Evolutionary conservation across 345 rosid genomes (phyloP), one percentile per base, ranked within the genome.

Genomic region (Eucalyptus virginea): DNA sequence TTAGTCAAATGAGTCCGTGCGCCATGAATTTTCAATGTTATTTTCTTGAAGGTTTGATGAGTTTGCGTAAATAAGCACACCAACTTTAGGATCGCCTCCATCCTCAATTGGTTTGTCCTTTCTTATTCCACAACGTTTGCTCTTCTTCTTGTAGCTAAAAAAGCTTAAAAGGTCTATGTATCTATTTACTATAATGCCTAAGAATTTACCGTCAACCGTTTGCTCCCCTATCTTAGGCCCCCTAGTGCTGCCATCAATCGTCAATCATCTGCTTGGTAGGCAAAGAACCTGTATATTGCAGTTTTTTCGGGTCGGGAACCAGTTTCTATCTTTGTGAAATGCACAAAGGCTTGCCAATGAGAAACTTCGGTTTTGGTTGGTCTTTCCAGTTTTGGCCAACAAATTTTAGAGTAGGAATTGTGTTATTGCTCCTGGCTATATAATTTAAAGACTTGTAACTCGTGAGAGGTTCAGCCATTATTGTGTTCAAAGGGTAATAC

Each of bases 181-280:
- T 49, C 51, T 14, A 49, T 49, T 49, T 49, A 13, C 0, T 14
- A 3, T 49, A 14, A 49, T 49, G 17, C 51, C 50, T 14, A 49
- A 49, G 1, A 5, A 49, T 49, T 49, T 49, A 14, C 17, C 0
- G 51, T 1, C 15, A 0, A 48, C 49, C 0, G 0, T 12, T 48
- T 48, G 50, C 16, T 13, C 51, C 2, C 19, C 1, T 52, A 52
- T 52, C 23, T 52, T 52, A 19, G 56, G 56, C 4, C 56, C 23
- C 56, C 2, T 19, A 52, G 24, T 7, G 56, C 23, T 52, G 24
- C 4, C 10, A 52, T 52, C 23, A n/a, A 52, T 0, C 4, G 23
- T 19, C 56, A 19, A 52, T 19, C 23, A 0, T 52, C 19, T 18
- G 24, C 56, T 52, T 52, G 56, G 56, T 52, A 52, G 24, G 24